A percentile compares a stretch with the other conserved stretches of the same genome.
These are phyloP conservation scores for Phytophthora sansomeana DNA, from an alignment of 352 stramenopile genomes.

Conservation along the genomic window DNA sequence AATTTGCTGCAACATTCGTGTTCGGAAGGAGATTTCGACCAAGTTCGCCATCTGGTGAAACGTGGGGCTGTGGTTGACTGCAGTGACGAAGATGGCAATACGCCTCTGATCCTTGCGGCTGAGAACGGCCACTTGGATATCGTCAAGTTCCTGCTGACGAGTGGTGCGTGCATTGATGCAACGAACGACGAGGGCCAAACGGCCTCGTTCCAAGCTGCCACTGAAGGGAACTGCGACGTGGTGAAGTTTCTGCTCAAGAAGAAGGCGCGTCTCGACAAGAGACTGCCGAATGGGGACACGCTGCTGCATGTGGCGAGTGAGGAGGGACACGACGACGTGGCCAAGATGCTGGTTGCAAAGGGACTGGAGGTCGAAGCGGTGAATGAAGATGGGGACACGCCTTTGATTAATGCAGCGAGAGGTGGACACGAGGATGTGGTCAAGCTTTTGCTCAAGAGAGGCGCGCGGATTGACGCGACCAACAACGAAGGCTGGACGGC, in stretches of 20 bases:
- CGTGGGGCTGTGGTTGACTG: neutral
- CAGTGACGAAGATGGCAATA: neutral
- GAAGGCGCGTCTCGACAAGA: neutral
- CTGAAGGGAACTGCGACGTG: too few species aligned
- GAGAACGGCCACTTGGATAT: too few species aligned
- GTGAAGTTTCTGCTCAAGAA: neutral
- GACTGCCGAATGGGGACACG: neutral
- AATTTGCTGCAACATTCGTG: neutral
- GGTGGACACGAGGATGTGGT: neutral
- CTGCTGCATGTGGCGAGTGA: neutral
- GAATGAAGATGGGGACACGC: slow-evolving; percentile 2
- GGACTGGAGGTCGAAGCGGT: slow-evolving; percentile 4
- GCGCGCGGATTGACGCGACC: neutral
- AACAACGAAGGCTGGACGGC: slow-evolving; percentile 10
- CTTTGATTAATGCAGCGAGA: slow-evolving; percentile 2
- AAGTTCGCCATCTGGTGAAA: neutral
- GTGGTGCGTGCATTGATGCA: too few species aligned
- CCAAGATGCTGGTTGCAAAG: neutral
- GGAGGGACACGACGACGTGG: neutral
- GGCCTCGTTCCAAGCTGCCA: too few species aligned
- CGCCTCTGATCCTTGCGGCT: too few species aligned
- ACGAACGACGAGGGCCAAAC: too few species aligned
- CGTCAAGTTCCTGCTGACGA: too few species aligned
- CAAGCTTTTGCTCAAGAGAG: slow-evolving; percentile 1
- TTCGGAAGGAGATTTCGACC: neutral